phyloP scores from a whole-genome alignment of 2,329 filamentous ascomycete species.

The Colletotrichum horii region DNA sequence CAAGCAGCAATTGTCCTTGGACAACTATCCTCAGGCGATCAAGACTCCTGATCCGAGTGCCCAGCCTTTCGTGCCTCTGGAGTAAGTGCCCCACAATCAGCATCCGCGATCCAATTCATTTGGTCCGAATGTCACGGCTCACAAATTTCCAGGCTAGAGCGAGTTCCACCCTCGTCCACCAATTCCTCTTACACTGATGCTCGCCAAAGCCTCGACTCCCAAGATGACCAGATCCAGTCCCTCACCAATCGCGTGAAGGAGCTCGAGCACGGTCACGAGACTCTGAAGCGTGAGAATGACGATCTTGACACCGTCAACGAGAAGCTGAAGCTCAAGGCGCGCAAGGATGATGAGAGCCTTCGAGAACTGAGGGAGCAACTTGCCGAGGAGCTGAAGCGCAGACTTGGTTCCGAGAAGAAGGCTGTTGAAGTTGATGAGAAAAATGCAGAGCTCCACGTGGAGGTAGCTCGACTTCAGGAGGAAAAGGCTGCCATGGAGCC shows the following conservation, averaged over 20 bases:
- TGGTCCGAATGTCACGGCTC: not conserved
- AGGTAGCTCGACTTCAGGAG: not conserved
- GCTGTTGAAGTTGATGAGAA: not conserved
- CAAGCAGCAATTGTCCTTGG: not conserved
- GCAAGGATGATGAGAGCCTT: not conserved
- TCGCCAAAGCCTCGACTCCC: not conserved
- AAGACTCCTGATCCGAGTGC: not conserved
- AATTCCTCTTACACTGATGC: not conserved
- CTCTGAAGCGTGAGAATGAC: not conserved
- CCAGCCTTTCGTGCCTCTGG: not conserved
- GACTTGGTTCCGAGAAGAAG: not conserved
- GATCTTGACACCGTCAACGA: slow-evolving; percentile 1
- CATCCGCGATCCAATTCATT: not conserved
- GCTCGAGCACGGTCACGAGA: not conserved
- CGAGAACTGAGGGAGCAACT: not conserved
- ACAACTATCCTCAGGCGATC: not conserved
- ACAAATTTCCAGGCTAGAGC: not conserved
- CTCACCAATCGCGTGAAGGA: not conserved
- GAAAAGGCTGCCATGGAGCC: not conserved
- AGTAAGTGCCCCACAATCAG: not conserved
- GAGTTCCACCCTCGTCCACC: not conserved
- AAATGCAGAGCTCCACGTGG: not conserved
- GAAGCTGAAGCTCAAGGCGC: not conserved
- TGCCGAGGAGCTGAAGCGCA: not conserved
- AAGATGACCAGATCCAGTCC: not conserved